Percentiles rank a stretch among this genome's conserved stretches.
phyloP scores from a whole-genome alignment of 768 basidiomycete genomes.

The Chlorophyllum brunneum region DNA sequence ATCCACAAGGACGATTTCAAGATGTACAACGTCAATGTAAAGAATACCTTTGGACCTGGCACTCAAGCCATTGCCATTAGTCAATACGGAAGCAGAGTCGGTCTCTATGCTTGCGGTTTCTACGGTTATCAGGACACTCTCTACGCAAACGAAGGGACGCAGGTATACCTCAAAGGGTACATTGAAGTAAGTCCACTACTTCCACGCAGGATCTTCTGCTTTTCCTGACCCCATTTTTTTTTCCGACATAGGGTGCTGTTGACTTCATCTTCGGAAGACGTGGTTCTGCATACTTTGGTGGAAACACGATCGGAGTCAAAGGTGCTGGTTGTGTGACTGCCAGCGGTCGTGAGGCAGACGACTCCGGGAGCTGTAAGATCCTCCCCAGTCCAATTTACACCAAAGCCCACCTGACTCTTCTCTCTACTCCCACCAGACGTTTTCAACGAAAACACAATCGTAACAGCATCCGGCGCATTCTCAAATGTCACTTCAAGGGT shows the following conservation, averaged over 20 bases:
- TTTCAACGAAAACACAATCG: constrained; percentile 40
- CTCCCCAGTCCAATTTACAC: background rate
- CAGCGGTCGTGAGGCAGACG: constrained; percentile 41
- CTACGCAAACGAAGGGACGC: constrained; percentile 41
- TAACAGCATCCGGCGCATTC: constrained; percentile 35
- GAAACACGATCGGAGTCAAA: constrained; percentile 43
- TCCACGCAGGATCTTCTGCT: background rate
- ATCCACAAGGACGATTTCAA: constrained; percentile 44
- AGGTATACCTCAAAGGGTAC: constrained; percentile 43
- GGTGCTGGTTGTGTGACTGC: constrained; percentile 46
- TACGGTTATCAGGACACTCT: constrained; percentile 48
- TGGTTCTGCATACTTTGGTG: constrained; percentile 43
- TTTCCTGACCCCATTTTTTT: background rate
- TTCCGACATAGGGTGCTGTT: constrained; percentile 42
- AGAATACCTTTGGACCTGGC: constrained; percentile 41
- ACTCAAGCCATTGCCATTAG: constrained; percentile 47
- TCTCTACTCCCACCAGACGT: constrained; percentile 29
- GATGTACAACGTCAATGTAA: constrained; percentile 49
- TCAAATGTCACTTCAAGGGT: constrained; percentile 31
- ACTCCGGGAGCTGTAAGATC: constrained; percentile 41
- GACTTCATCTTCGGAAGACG: constrained; percentile 50
- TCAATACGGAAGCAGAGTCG: constrained; percentile 43
- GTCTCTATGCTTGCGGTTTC: constrained; percentile 43
- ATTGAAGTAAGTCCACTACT: constrained; percentile 34
- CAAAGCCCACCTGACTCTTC: background rate